Evolutionary conservation across 306 rosid species (phyloP).

Genomic region (Delonix regia): DNA sequence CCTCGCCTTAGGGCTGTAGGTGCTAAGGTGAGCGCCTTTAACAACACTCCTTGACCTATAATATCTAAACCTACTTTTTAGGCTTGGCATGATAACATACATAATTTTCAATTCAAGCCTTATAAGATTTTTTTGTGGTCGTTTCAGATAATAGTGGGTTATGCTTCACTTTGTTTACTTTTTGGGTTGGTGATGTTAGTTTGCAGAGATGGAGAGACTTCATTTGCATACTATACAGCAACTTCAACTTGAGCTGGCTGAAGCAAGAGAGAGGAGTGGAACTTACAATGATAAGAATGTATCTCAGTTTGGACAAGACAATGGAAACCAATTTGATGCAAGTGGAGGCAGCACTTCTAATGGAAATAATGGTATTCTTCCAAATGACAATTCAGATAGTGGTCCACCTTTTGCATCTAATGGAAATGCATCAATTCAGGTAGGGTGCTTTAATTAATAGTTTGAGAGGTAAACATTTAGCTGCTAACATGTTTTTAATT

Average conservation of each 20-base stretch:
- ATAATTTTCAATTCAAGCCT: not conserved
- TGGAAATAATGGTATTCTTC: constrained; percentile 62
- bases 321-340: constrained; percentile 65
- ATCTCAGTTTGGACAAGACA: constrained; percentile 71
- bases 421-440: constrained; percentile 75
- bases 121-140: not conserved
- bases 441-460: constrained; percentile 34
- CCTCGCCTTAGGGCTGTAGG: not conserved
- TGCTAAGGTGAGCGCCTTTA: not conserved
- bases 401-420: constrained; percentile 62
- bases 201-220: constrained; percentile 89
- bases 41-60: not conserved
- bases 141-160: not conserved
- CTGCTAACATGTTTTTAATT: not conserved
- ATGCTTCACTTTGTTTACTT: constrained; percentile 18
- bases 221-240: constrained; percentile 88
- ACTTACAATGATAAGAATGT: constrained; percentile 61
- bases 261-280: constrained; percentile 85
- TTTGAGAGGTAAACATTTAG: not conserved
- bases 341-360: constrained; percentile 61
- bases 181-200: constrained; percentile 57
- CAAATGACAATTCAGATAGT: constrained; percentile 73
- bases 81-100: not conserved
- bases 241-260: constrained; percentile 87
- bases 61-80: not conserved